These are phyloP conservation scores for Aspergillus proliferans DNA, from an alignment of 2,329 filamentous ascomycete species.

Conservation along the genomic window DNA sequence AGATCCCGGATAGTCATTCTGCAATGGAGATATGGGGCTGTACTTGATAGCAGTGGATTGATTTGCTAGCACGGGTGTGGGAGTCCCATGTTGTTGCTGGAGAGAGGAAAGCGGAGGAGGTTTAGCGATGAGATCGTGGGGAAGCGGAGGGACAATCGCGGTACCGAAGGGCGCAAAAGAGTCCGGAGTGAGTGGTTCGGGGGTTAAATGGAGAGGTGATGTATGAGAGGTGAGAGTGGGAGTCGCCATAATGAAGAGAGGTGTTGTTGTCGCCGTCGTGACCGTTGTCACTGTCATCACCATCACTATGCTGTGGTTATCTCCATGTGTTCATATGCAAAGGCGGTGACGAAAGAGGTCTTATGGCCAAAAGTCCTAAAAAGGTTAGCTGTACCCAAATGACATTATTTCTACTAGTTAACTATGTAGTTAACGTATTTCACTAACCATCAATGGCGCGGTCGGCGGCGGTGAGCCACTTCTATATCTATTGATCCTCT, in stretches of 20 bases:
- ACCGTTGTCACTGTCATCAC: too few relatives aligned
- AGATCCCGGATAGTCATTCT: slow-evolving; percentile 60
- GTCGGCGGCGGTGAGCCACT: too few relatives aligned
- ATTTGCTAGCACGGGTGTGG: slow-evolving; percentile 62
- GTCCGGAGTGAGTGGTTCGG: slow-evolving; percentile 60
- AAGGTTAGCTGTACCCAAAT: too few relatives aligned
- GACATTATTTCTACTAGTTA: too few relatives aligned
- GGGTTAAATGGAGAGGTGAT: slow-evolving; percentile 45
- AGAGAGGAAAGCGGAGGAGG: slow-evolving; percentile 42
- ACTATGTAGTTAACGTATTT: too few relatives aligned
- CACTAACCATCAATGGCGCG: too few relatives aligned
- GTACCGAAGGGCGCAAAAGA: slow-evolving; percentile 76
- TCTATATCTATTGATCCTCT: too few relatives aligned
- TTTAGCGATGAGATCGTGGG: slow-evolving; percentile 44
- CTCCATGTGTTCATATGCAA: too few relatives aligned
- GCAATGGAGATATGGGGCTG: slow-evolving; percentile 66
- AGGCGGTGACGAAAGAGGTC: too few relatives aligned
- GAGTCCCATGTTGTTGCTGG: slow-evolving; percentile 32
- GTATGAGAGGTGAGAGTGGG: slow-evolving; percentile 22
- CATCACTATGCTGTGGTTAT: neutral
- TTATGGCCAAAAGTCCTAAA: too few relatives aligned
- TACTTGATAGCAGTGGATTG: slow-evolving; percentile 88
- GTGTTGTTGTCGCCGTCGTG: too few relatives aligned
- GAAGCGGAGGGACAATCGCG: slow-evolving; percentile 67
- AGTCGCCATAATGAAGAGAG: neutral